Base-by-base conservation (phyloP, 2,329 filamentous ascomycete species). In the Alternaria gaisen region DNA sequence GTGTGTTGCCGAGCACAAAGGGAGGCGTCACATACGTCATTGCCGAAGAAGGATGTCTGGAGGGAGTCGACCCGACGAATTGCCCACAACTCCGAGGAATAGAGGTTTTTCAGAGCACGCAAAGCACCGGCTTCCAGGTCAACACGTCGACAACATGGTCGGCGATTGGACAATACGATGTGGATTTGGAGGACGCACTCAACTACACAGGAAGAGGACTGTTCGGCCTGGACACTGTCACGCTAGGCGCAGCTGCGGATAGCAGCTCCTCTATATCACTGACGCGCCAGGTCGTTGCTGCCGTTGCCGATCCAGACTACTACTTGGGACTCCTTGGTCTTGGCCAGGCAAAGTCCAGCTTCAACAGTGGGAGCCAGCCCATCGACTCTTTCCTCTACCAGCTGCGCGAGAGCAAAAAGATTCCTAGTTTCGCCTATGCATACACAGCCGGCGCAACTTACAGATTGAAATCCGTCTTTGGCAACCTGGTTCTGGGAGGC, bases 401-500 rank as follows among this genome's bases (percentile, higher is more conserved):
- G 12, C 53, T 79, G 22, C 72, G 74, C 26, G 71, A 76, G 26
- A 24, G 26, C 24, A 62, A 69, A 18, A 70, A 66, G 43, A 78
- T 79, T 22, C 76, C 77, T 1, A 79, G 75, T 53, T 56, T 76
- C 4, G 75, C 76, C 1, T 79, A 76, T 56, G 70, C 64, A 3
- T 79, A 79, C 50, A 76, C 77, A 20, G 77, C 77, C 46, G 77
- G 77, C 22, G 75, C 75, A 30, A 70, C 71, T 30, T 78, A 79
- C 57, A 67, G 68, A 10, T 54, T 72, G 22, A 77, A 78, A 44
- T 72, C 71, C 1, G 73, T 75, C 0, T 71, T 73, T 38, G 77
- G 75, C 8, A 80, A 69, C 50, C 69, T 82, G 22, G 74, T 78
- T 1, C 61, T 83, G 5, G 80, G 81, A 16, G 80, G 81, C 6